phyloP scores from a whole-genome alignment of 768 basidiomycete species.

The Hygrophorus pudorinus region DNA sequence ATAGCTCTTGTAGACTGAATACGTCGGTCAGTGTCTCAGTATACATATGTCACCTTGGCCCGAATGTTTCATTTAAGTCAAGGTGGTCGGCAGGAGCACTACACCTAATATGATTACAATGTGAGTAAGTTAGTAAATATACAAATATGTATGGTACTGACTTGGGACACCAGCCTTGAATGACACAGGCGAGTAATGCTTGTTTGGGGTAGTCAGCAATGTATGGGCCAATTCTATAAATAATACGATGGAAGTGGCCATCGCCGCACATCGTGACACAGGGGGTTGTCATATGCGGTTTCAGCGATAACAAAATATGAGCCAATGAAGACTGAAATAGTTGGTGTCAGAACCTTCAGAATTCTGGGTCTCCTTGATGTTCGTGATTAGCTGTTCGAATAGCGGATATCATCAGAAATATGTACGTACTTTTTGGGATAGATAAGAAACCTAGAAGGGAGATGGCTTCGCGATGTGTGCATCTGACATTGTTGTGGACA shows the following conservation, averaged over 20 bases:
- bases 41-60: too few species aligned
- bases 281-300: slow-evolving; percentile 18
- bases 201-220: slow-evolving; percentile 31
- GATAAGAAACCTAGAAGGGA: too few species aligned
- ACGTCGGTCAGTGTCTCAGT: too few species aligned
- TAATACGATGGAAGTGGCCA: slow-evolving; percentile 17
- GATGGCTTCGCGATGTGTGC: slow-evolving; percentile 21
- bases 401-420: not conserved
- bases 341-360: slow-evolving; percentile 23
- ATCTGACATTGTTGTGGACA: slow-evolving; percentile 20
- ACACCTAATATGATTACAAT: slow-evolving; percentile 4
- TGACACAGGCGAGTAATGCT: too few species aligned
- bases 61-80: slow-evolving; percentile 19
- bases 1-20: too few species aligned
- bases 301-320: slow-evolving; percentile 14
- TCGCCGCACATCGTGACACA: slow-evolving; percentile 18
- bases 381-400: slow-evolving; percentile 1
- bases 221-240: slow-evolving; percentile 25
- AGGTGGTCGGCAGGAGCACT: slow-evolving; percentile 16
- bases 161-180: slow-evolving; percentile 28
- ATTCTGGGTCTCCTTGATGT: slow-evolving; percentile 11
- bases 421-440: slow-evolving; percentile 22
- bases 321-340: too few species aligned
- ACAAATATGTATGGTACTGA: too few species aligned
- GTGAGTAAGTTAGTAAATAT: not conserved